Percentiles rank a stretch among this genome's conserved stretches.
Evolutionary conservation across 257 asterid genomes (phyloP).

Genomic region (Ehretia macrophylla): DNA sequence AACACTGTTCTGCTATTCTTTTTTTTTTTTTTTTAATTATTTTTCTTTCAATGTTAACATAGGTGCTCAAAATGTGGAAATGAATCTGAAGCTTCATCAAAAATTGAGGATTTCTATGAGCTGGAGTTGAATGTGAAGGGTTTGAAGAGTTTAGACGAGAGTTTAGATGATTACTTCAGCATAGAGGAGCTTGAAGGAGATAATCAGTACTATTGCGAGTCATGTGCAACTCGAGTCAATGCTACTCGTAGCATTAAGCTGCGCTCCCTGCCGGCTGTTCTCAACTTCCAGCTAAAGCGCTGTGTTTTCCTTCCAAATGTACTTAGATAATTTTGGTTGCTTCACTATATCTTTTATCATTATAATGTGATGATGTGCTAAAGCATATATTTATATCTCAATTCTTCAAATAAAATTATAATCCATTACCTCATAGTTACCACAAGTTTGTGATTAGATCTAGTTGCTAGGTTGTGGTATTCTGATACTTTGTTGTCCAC

Average conservation of each 20-base stretch:
- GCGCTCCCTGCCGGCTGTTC: constrained; percentile 88
- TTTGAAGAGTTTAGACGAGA: constrained; percentile 77
- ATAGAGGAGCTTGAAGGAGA: constrained; percentile 92
- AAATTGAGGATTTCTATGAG: constrained; percentile 90
- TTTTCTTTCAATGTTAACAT: constrained; percentile 13
- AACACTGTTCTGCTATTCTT: not conserved
- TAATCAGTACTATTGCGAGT: constrained; percentile 80
- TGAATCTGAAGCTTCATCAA: constrained; percentile 90
- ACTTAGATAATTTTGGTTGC: constrained; percentile 19
- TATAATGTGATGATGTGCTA: too few species aligned
- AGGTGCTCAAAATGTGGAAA: constrained; percentile 96
- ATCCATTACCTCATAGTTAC: too few species aligned
- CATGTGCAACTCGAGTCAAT: constrained; percentile 87
- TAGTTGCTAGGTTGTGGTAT: too few species aligned
- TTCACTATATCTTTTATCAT: constrained; percentile 3
- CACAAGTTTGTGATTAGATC: too few species aligned
- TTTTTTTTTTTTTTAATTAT: not conserved
- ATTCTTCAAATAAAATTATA: too few species aligned
- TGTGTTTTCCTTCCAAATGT: constrained; percentile 97
- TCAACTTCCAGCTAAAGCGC: constrained; percentile 96
- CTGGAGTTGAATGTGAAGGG: constrained; percentile 96
- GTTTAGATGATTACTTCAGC: constrained; percentile 89
- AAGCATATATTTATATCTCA: too few species aligned
- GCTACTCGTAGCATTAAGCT: constrained; percentile 92
- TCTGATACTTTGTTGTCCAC: too few species aligned